Conservation (phyloP, 352 stramenopile genomes). For the Globisporangium okanoganense region DNA sequence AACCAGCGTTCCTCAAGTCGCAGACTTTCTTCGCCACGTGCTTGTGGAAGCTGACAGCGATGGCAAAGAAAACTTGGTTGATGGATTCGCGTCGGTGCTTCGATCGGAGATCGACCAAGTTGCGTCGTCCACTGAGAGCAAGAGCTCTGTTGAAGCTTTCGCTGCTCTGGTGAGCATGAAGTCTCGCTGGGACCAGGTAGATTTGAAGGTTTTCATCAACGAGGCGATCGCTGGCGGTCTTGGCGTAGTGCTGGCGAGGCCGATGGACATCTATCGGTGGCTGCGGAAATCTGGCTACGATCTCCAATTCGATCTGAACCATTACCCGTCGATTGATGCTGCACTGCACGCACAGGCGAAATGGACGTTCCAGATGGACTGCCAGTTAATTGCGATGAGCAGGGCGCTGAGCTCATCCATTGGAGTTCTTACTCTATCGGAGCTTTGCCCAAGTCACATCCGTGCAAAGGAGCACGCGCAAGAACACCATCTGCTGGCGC, state of each 20-base stretch:
- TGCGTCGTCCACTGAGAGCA: constrained; percentile 26
- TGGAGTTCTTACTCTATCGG: constrained; percentile 52
- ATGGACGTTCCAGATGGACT: constrained; percentile 76
- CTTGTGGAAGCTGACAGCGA: constrained; percentile 20
- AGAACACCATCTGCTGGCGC: constrained; percentile 33
- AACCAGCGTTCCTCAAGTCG: constrained; percentile 22
- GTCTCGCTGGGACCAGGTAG: constrained; percentile 4
- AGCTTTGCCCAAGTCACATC: constrained; percentile 67
- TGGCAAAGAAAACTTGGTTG: constrained; percentile 4
- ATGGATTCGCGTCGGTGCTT: constrained; percentile 13
- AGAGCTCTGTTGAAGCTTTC: constrained; percentile 27
- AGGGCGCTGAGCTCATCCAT: constrained; percentile 39
- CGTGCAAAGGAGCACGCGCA: constrained; percentile 18
- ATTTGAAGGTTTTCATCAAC: constrained; percentile 2
- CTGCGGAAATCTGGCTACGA: constrained; percentile 53
- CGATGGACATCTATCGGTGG: constrained; percentile 40
- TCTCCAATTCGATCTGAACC: constrained; percentile 44
- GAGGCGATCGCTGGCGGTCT: constrained; percentile 4
- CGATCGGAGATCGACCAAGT: constrained; percentile 22
- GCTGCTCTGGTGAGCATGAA: constrained; percentile 22
- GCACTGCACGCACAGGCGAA: constrained; percentile 47
- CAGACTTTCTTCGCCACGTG: constrained; percentile 25
- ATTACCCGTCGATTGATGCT: constrained; percentile 39
- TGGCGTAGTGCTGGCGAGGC: constrained; percentile 18
- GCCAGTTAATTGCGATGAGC: constrained; percentile 51